phyloP scores from a whole-genome alignment of 306 rosid genomes.

The Rosa lucieae region DNA sequence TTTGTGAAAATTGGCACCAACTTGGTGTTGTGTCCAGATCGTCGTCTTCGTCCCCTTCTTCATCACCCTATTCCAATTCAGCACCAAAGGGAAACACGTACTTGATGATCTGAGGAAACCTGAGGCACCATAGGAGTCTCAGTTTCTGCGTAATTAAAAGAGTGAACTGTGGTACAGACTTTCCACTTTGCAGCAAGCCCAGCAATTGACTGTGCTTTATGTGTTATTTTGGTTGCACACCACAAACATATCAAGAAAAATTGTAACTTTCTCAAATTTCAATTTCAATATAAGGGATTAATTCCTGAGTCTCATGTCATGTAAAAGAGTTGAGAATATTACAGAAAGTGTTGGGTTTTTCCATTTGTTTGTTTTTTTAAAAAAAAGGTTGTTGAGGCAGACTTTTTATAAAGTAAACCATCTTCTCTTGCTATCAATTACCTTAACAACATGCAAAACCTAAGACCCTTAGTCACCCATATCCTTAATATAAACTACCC shows the following conservation, averaged over 20 bases:
- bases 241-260: conserved; percentile 54
- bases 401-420: too few relatives aligned
- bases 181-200: conserved; percentile 94
- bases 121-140: conserved; percentile 48
- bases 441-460: too few relatives aligned
- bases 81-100: conserved; percentile 11
- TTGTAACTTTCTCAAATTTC: too few relatives aligned
- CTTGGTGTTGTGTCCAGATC: conserved; percentile 63
- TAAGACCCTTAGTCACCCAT: too few relatives aligned
- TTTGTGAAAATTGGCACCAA: conserved; percentile 57
- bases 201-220: conserved; percentile 79
- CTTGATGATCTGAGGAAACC: conserved; percentile 36
- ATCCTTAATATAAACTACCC: too few relatives aligned
- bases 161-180: conserved; percentile 61
- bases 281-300: too few relatives aligned
- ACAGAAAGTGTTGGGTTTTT: too few relatives aligned
- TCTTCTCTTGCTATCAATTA: too few relatives aligned
- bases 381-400: too few relatives aligned
- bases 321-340: too few relatives aligned
- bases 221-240: conserved; percentile 80
- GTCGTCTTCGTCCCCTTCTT: conserved; percentile 61
- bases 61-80: conserved; percentile 57
- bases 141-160: conserved; percentile 57
- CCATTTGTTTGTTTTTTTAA: too few relatives aligned
- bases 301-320: too few relatives aligned